Percentiles rank a stretch among this genome's conserved stretches.
Conservation (phyloP, 2,329 filamentous ascomycete species). For the Monosporascus sp. region DNA sequence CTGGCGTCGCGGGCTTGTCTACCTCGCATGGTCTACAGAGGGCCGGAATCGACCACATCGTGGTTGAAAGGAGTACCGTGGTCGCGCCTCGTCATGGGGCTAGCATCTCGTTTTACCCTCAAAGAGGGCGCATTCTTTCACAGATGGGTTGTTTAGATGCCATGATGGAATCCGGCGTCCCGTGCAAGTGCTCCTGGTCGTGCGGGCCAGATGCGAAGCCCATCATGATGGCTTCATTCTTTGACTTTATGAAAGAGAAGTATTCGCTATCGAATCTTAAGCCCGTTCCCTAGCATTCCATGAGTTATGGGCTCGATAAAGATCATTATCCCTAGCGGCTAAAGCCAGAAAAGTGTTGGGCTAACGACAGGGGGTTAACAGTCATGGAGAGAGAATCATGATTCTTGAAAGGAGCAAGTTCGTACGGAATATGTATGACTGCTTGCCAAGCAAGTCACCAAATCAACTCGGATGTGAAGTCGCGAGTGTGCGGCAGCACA, state of each 20-base stretch:
- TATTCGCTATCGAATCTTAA: no score
- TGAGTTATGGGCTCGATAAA: no score
- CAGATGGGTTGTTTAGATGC: slow-evolving; percentile 5
- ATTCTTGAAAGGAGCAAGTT: slow-evolving; percentile 4
- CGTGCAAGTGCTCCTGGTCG: neutral
- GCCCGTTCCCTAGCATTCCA: no score
- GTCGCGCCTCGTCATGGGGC: no score
- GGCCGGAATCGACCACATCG: slow-evolving; percentile 9
- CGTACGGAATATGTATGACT: slow-evolving; percentile 4
- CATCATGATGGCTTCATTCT: neutral
- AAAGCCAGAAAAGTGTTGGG: no score
- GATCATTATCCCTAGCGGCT: no score
- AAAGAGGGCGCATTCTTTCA: slow-evolving; percentile 4
- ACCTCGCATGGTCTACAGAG: slow-evolving; percentile 8
- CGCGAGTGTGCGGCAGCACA: neutral
- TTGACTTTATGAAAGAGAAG: no score
- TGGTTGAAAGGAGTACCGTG: slow-evolving; percentile 3
- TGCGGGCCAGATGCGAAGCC: neutral
- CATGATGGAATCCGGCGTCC: neutral
- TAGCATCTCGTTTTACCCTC: no score
- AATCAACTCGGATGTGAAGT: neutral
- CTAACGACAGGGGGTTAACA: neutral
- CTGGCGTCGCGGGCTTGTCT: slow-evolving; percentile 6
- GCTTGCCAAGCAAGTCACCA: slow-evolving; percentile 1
- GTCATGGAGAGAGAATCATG: neutral